Evolutionary conservation across 1,139 yeast genomes (phyloP).

Genomic region (Saccharomyces pastorianus): DNA sequence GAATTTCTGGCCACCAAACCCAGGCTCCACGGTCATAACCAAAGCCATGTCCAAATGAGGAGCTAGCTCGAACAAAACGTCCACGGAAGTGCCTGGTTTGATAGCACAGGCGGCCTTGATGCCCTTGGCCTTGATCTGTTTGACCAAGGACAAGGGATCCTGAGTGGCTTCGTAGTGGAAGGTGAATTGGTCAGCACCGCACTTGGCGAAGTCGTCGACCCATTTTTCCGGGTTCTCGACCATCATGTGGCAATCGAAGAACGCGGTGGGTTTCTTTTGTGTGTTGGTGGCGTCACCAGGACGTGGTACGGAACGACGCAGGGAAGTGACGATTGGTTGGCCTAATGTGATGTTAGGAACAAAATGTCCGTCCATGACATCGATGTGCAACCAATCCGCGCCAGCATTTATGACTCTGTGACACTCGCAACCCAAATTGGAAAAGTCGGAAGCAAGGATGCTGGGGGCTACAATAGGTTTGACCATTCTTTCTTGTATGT

Average conservation of each 20-base stretch:
- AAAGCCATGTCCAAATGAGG: constrained; percentile 83
- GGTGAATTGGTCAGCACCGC: constrained; percentile 94
- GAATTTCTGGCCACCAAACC: constrained; percentile 96
- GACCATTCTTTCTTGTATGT: constrained; percentile 41
- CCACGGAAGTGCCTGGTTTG: constrained; percentile 90
- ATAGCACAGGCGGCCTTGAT: constrained; percentile 92
- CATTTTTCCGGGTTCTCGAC: constrained; percentile 89
- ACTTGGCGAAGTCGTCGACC: constrained; percentile 87
- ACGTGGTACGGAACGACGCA: constrained; percentile 71
- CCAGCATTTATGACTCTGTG: constrained; percentile 64
- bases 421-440: constrained; percentile 82
- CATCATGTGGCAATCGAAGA: constrained; percentile 99
- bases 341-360: constrained; percentile 96
- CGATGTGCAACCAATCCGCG: constrained; percentile 96
- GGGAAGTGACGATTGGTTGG: constrained; percentile 74
- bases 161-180: constrained; percentile 92
- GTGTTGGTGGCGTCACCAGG: constrained; percentile 32
- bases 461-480: constrained; percentile 88
- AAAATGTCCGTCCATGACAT: constrained; percentile 97
- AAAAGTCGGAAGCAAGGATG: constrained; percentile 87
- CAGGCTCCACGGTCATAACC: constrained; percentile 98
- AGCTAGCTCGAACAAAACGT: constrained; percentile 68
- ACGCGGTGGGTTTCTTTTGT: constrained; percentile 39
- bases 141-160: constrained; percentile 67
- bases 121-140: constrained; percentile 68